Base-by-base conservation (phyloP, 176 grass and related monocot genomes). In the Panicum miliaceum region DNA sequence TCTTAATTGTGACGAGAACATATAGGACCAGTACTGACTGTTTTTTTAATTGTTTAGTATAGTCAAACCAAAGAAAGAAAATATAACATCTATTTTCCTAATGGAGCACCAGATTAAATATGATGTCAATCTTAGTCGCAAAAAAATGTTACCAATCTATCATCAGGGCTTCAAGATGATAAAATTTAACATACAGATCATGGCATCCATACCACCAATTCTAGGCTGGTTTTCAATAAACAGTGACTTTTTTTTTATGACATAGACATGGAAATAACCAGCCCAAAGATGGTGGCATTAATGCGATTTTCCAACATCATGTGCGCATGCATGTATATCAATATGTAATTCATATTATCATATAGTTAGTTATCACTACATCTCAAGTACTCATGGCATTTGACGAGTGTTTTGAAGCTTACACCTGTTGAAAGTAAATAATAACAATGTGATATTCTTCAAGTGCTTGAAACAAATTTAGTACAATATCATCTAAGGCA, bases 91-190 rank as follows among this genome's bases (percentile, higher is more conserved):
- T 22, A 36, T 46, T 81, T 32, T 46, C 14, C 38, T 32, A 62
- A 48, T 83, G 12, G 41, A 36, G 68, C 54, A 82, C 80, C 46
- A 19, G 12, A 59, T 47, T 50, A 50, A 50, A 52, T 52, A 82
- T 82, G n/a, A n/a, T n/a, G n/a, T n/a, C n/a, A n/a, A n/a, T n/a
- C n/a, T n/a, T n/a, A n/a, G n/a, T n/a, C n/a, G n/a, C n/a, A n/a
- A n/a, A n/a, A n/a, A n/a, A n/a, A n/a, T n/a, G 37, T 82, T 60
- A 25, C 4, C 57, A 29, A 6, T 29, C 26, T 46, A 48, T 48
- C 26, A 63, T 48, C 7, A 2, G 8, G 8, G 64, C 12, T 5
- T 57, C 19, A 7, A 73, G 68, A 48, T 37, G 50, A 72, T 62
- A 4, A 23, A 23, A 18, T 16, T 25, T 34, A 27, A 6, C 12